Base-by-base conservation (phyloP, 2,329 filamentous ascomycete species). In the Thielaviopsis musarum region DNA sequence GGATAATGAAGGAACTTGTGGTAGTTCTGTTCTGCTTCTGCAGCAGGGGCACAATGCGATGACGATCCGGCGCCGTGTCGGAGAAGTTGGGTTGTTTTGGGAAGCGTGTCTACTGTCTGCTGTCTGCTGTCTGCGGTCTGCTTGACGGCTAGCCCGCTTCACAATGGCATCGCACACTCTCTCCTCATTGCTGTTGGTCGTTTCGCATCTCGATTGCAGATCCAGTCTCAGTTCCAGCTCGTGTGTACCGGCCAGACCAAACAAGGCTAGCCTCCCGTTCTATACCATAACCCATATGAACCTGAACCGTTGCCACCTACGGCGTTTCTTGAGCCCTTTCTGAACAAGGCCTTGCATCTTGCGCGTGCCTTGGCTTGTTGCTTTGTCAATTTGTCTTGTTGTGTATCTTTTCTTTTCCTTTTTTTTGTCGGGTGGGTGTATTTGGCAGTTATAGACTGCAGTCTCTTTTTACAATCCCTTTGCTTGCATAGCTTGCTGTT, bases 201-300 rank as follows among this genome's bases (percentile, higher is more conserved):
- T 34, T 34, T 34, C 30, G 30, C 30, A 26, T 12, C 9, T 28
- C 54, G 38, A 6, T 41, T 48, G 38, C 54, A 56, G 54, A 45
- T 53, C 30, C 56, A 58, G 56, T 52, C 45, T 57, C 56, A 57
- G 56, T 26, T 52, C 41, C 41, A 30, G 41, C 56, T 48, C 56
- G 38, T 53, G 48, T 58, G 49, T 49, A 49, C 49, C 58, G 30
- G 54, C 48, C 52, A 28, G 45, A 24, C 54, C 54, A 30, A 28
- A 56, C n/a, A 60, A 49, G 59, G 56, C 51, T 52, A 58, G 52
- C 52, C 49, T 58, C 56, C 59, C 59, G 54, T 55, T 57, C 51
- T 61, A 61, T 61, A 61, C 59, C 59, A 61, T 58, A 61, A 52
- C 59, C 59, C 30, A 34, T 34, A 5, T 34, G 30, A 34, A 60